These are phyloP conservation scores for Phyllosticta citriasiana DNA, from an alignment of 2,329 filamentous ascomycete genomes.

Conservation along the genomic window DNA sequence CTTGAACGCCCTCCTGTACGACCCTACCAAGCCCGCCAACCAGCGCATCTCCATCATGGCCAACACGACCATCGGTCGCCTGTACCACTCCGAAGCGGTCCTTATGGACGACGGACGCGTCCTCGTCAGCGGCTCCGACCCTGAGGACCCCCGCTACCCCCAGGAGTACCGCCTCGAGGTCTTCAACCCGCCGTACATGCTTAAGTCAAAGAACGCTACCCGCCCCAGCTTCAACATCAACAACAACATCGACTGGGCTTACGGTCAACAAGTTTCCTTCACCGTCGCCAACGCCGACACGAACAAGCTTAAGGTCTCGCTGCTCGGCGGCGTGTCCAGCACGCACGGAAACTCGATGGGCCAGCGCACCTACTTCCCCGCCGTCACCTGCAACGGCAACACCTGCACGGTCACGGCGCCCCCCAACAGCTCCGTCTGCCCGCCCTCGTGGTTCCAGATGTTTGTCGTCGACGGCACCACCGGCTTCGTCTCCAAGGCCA, in stretches of 20 bases:
- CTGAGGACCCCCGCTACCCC: slow-evolving; percentile 36
- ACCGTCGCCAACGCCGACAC: slow-evolving; percentile 16
- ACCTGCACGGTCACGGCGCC: slow-evolving; percentile 49
- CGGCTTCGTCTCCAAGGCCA: slow-evolving; percentile 49
- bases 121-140: slow-evolving; percentile 49
- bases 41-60: slow-evolving; percentile 53
- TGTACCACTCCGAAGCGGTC: slow-evolving; percentile 57
- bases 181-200: slow-evolving; percentile 53
- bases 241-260: slow-evolving; percentile 48
- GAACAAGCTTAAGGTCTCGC: slow-evolving; percentile 36
- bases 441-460: slow-evolving; percentile 55
- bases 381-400: slow-evolving; percentile 39
- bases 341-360: slow-evolving; percentile 60
- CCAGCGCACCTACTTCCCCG: slow-evolving; percentile 53
- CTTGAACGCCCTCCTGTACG: slow-evolving; percentile 53
- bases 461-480: slow-evolving; percentile 49
- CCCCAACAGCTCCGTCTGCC: slow-evolving; percentile 46
- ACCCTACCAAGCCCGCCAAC: slow-evolving; percentile 46
- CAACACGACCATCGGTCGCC: slow-evolving; percentile 52
- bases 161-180: slow-evolving; percentile 58
- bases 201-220: slow-evolving; percentile 32
- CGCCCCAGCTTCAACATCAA: slow-evolving; percentile 45
- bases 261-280: slow-evolving; percentile 38
- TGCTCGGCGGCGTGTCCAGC: slow-evolving; percentile 41
- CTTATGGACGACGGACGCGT: slow-evolving; percentile 55